Base-by-base conservation (phyloP, 139 green algal genomes). In the Desmodesmus armatus region DNA sequence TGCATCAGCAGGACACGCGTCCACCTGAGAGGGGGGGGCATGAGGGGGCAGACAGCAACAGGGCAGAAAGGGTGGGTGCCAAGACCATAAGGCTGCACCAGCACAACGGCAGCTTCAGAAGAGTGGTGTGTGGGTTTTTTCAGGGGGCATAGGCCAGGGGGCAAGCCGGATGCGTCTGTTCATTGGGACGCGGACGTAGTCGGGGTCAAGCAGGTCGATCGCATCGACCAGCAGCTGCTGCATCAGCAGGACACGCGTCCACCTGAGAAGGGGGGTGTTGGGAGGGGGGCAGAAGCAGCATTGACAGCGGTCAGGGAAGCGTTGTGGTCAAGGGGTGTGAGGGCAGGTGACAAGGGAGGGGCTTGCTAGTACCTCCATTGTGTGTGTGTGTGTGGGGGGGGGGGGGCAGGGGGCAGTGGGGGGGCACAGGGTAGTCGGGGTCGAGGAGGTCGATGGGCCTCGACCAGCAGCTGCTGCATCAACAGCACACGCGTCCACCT, bases 191-290 rank as follows among this genome's bases (percentile, higher is more conserved):
- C 92, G 63, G 55, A 96, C 90, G 29, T 82, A 87, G 19, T 89
- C 89, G 2, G 93, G 93, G 87, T 96, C 93, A 7, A 96, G 87
- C 58, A 96, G 58, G 53, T 96, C 93, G 27, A 94, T 88, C 2
- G 92, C 63, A n/a, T 96, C 93, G 37, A 95, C 89, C 66, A 94
- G 82, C 81, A 96, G 72, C 87, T 95, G 92, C 84, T 95, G 92
- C 86, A 95, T 44, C 75, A 95, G 70, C 33, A 95, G 89, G 65
- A 92, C 83, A 0, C 92, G 87, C 37, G 88, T 93, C 92, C 92
- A 95, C 23, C 88, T 85, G 51, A 35, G 35, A 49, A 35, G 2
- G 7, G 5, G 29, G 66, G 17, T 2, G 37, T 29, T 37, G 25
- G 7, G 23, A 23, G 7, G 33, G 3, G 47, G 17, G 31, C 27